A percentile compares a stretch with the other conserved stretches of the same genome.
Conservation (phyloP, 441 rosid species). For the Erodium chrysanthum region DNA sequence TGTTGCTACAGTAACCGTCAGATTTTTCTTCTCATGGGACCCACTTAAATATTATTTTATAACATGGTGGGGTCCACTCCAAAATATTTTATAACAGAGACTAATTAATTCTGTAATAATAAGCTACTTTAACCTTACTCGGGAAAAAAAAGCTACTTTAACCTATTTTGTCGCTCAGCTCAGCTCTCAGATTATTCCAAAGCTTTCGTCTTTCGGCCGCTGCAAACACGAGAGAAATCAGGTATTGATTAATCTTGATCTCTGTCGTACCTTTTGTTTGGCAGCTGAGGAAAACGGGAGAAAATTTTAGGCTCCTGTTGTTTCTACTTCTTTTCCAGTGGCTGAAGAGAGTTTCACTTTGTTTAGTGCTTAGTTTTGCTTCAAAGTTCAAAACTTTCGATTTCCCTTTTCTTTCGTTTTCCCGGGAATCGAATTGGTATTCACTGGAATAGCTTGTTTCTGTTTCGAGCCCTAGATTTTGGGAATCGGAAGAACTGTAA, state of each 20-base stretch:
- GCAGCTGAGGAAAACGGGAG: background rate
- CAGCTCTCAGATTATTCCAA: background rate
- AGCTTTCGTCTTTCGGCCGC: background rate
- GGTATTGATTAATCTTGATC: background rate
- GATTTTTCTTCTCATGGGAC: too few species aligned
- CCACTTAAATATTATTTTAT: too few species aligned
- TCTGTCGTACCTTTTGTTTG: background rate
- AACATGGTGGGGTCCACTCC: too few species aligned
- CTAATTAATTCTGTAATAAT: too few species aligned
- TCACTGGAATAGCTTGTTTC: background rate
- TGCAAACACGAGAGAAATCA: background rate
- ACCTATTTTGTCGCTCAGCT: background rate
- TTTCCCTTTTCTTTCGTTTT: background rate
- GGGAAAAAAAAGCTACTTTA: too few species aligned
- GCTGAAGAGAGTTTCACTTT: background rate
- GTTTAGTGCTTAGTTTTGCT: constrained; percentile 1
- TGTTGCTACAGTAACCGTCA: too few species aligned
- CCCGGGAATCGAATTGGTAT: background rate
- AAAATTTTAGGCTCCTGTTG: background rate
- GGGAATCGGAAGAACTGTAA: background rate
- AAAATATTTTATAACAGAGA: too few species aligned
- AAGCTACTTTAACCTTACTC: too few species aligned
- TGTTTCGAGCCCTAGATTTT: background rate
- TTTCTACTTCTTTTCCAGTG: background rate
- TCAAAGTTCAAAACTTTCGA: background rate